Percentiles rank a stretch among this genome's conserved stretches.
Conservation (phyloP, 306 rosid species). For the Ormosia emarginata region DNA sequence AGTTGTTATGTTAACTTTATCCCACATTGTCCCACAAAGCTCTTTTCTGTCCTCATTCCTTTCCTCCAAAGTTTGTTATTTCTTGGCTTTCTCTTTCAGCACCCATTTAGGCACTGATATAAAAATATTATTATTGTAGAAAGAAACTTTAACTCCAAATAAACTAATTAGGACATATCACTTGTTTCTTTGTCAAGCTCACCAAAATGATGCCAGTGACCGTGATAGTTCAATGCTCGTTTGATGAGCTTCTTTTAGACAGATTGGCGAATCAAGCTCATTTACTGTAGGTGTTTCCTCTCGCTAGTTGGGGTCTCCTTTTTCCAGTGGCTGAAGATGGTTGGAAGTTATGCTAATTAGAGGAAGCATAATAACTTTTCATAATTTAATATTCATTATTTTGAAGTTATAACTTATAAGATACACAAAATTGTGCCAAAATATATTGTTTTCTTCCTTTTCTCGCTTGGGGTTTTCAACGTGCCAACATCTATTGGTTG, state of each 20-base stretch:
- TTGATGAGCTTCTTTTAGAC: background rate
- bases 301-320: background rate
- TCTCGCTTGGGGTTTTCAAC: background rate
- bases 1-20: constrained; percentile 23
- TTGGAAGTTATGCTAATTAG: background rate
- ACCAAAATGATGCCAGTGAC: background rate
- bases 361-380: background rate
- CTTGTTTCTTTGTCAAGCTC: background rate
- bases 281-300: background rate
- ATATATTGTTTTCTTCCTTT: too few species aligned
- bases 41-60: constrained; percentile 13
- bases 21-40: constrained; percentile 5
- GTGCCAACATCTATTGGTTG: background rate
- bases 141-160: background rate
- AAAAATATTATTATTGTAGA: background rate
- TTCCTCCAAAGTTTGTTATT: background rate
- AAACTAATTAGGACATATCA: background rate
- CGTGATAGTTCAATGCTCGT: background rate
- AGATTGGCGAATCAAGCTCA: background rate
- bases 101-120: background rate
- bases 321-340: background rate
- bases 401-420: background rate
- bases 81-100: background rate
- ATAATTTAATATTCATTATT: background rate
- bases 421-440: background rate